Evolutionary conservation across 2,329 filamentous ascomycete species (phyloP).

Genomic region (Botrytis galanthina): DNA sequence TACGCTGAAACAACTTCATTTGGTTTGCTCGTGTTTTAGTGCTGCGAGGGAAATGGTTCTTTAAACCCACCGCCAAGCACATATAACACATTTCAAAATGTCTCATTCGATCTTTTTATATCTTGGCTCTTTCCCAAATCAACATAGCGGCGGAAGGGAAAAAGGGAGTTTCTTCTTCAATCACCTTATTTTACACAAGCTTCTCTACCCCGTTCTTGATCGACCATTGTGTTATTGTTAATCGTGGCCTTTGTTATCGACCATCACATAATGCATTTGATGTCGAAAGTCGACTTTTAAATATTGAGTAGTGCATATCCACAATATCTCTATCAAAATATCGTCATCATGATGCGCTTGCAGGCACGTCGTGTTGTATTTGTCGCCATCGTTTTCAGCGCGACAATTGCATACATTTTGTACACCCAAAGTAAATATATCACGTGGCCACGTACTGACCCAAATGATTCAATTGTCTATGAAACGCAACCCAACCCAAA

Average conservation of each 20-base stretch:
- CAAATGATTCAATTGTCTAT: not conserved
- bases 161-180: not conserved
- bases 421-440: not conserved
- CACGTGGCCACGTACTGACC: not conserved
- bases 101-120: not conserved
- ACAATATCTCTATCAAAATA: not conserved
- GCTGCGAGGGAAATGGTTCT: not conserved
- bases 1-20: not conserved
- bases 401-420: not conserved
- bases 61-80: not conserved
- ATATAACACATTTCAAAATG: not conserved
- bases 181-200: not conserved
- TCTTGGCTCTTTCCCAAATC: not conserved
- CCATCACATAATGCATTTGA: not conserved
- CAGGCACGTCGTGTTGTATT: not conserved
- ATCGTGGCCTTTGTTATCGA: conserved; percentile 1
- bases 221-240: not conserved
- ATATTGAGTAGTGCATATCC: not conserved
- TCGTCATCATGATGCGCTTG: conserved; percentile 1
- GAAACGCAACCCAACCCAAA: not conserved
- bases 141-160: not conserved
- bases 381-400: not conserved
- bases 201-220: not conserved
- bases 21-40: not conserved
- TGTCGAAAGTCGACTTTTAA: not conserved